phyloP scores from a whole-genome alignment of 2,329 filamentous ascomycete species.

The Alternaria incomplexa region DNA sequence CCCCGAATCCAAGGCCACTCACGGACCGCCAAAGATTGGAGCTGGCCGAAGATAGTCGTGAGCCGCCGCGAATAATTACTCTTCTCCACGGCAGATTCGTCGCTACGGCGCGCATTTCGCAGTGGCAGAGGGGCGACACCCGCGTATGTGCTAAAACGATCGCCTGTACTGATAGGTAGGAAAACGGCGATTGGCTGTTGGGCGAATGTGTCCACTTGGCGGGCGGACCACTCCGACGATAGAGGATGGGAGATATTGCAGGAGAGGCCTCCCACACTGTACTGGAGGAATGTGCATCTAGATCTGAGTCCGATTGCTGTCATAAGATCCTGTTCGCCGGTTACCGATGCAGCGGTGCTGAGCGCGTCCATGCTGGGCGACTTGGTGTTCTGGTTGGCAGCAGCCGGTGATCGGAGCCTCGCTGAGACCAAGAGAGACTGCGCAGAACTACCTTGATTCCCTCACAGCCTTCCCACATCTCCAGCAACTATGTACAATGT shows the following conservation, averaged over 20 bases:
- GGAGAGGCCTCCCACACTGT: constrained; percentile 28
- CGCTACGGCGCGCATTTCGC: constrained; percentile 22
- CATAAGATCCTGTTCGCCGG: constrained; percentile 29
- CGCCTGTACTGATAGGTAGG: constrained; percentile 34
- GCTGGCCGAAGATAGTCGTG: constrained; percentile 38
- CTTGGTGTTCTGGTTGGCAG: not conserved
- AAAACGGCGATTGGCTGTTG: constrained; percentile 31
- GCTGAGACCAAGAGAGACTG: not conserved
- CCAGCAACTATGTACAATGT: not conserved
- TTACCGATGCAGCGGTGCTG: constrained; percentile 30
- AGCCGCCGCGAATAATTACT: constrained; percentile 28
- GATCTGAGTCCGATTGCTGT: constrained; percentile 9
- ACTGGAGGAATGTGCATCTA: constrained; percentile 8
- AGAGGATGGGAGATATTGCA: constrained; percentile 6
- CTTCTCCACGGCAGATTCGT: constrained; percentile 32
- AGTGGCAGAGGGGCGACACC: constrained; percentile 22
- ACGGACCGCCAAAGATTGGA: constrained; percentile 30
- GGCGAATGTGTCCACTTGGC: constrained; percentile 25
- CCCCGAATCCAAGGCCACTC: constrained; percentile 20
- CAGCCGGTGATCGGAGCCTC: not conserved
- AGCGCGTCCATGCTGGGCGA: constrained; percentile 1
- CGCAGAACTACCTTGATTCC: not conserved
- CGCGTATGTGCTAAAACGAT: constrained; percentile 37
- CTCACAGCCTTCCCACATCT: not conserved
- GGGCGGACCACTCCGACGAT: constrained; percentile 40